A percentile compares a stretch with the other conserved stretches of the same genome.
phyloP scores from a whole-genome alignment of 1,284 basidiomycete species.

The Marasmius tenuissimus region DNA sequence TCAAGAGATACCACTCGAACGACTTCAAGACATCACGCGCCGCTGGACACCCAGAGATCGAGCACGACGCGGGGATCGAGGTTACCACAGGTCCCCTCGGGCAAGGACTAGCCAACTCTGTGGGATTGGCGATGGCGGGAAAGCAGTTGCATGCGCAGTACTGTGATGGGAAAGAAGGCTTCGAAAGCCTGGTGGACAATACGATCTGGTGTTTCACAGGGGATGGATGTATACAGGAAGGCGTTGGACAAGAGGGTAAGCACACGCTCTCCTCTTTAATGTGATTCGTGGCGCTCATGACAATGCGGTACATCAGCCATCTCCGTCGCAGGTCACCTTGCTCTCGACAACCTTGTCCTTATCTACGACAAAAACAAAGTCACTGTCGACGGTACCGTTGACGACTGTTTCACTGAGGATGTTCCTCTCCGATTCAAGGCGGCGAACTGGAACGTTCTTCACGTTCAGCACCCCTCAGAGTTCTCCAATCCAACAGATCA shows the following conservation, averaged over 20 bases:
- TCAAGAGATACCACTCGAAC: constrained; percentile 51
- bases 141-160: constrained; percentile 59
- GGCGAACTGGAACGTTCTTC: constrained; percentile 72
- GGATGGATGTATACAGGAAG: constrained; percentile 79
- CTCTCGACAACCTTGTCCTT: constrained; percentile 73
- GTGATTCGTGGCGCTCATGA: background rate
- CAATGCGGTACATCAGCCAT: constrained; percentile 34
- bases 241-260: constrained; percentile 61
- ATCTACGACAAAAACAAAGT: constrained; percentile 67
- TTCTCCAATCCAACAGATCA: constrained; percentile 22
- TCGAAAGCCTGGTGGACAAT: constrained; percentile 62
- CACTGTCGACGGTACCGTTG: constrained; percentile 77
- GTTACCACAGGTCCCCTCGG: constrained; percentile 70
- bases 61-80: constrained; percentile 24
- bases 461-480: background rate
- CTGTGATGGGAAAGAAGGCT: constrained; percentile 70
- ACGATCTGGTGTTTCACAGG: constrained; percentile 72
- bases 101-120: constrained; percentile 73
- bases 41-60: constrained; percentile 9
- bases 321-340: constrained; percentile 72
- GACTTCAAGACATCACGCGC: constrained; percentile 27
- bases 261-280: background rate
- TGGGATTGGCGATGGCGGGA: constrained; percentile 74
- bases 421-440: constrained; percentile 40
- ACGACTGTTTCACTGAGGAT: constrained; percentile 68